These are phyloP conservation scores for Podila clonocystis DNA, from an alignment of 192 early-diverging fungal genomes.

Conservation along the genomic window DNA sequence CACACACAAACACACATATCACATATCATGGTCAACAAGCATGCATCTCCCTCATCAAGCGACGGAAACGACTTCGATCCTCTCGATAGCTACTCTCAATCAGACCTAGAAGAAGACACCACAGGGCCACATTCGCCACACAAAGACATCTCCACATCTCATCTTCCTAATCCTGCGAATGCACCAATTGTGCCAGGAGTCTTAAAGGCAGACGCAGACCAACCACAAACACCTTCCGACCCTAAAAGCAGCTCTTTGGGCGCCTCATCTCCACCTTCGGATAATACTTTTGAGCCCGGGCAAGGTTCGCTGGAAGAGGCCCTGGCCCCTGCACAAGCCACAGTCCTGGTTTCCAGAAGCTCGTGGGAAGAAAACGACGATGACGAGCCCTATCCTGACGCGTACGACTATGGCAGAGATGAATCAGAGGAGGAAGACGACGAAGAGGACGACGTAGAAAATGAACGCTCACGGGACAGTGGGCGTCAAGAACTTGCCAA, in stretches of 20 bases:
- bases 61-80: constrained; percentile 24
- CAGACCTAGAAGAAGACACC: constrained; percentile 13
- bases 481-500: background rate
- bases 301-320: background rate
- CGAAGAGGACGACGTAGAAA: constrained; percentile 10
- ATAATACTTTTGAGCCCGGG: background rate
- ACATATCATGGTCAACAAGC: constrained; percentile 40
- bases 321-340: background rate
- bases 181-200: too few relatives aligned
- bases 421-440: constrained; percentile 10
- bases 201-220: background rate
- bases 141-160: too few relatives aligned
- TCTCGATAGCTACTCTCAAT: constrained; percentile 9
- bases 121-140: constrained; percentile 3
- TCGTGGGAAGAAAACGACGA: constrained; percentile 45
- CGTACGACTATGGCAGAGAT: constrained; percentile 16
- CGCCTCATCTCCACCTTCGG: background rate
- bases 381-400: constrained; percentile 36
- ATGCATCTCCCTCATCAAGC: constrained; percentile 5
- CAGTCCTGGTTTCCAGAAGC: constrained; percentile 3
- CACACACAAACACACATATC: background rate
- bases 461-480: background rate
- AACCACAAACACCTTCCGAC: background rate
- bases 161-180: too few relatives aligned
- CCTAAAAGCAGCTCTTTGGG: background rate